Evolutionary conservation across 805 yeast species (phyloP).

Genomic region (Candida wancherniae): DNA sequence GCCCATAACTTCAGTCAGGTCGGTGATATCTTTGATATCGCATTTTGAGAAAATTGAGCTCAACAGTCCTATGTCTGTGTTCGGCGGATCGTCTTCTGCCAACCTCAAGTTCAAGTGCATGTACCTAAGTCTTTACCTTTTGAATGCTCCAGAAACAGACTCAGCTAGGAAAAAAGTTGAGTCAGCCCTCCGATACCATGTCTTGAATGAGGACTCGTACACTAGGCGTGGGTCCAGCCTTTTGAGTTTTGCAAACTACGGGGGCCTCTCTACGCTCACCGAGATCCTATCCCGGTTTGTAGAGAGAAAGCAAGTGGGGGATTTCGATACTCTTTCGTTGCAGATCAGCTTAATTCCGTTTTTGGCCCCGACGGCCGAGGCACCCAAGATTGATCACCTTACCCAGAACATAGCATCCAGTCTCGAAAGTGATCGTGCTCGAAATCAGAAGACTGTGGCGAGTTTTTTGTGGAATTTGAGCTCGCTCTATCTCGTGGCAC

Average conservation of each 20-base stretch:
- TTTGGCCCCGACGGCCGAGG: too few relatives aligned
- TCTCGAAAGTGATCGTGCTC: too few relatives aligned
- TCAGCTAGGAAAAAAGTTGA: slow-evolving; percentile 7
- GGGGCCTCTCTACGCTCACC: slow-evolving; percentile 2
- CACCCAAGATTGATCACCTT: too few relatives aligned
- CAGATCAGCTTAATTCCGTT: too few relatives aligned
- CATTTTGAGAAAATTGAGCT: slow-evolving; percentile 17
- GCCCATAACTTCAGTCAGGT: slow-evolving; percentile 13
- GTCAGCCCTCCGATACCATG: slow-evolving; percentile 9
- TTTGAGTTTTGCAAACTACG: slow-evolving; percentile 3
- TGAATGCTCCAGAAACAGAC: slow-evolving; percentile 3
- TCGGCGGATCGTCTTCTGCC: slow-evolving; percentile 1
- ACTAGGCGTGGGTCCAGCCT: too few relatives aligned
- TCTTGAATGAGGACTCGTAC: slow-evolving; percentile 4
- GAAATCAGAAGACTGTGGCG: too few relatives aligned
- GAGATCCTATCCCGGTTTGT: slow-evolving; percentile 1
- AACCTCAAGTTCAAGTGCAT: slow-evolving; percentile 5
- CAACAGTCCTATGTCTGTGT: slow-evolving; percentile 15
- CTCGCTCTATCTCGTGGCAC: too few relatives aligned
- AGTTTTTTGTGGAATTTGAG: too few relatives aligned
- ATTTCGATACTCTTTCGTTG: slow-evolving; percentile 6
- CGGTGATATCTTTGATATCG: slow-evolving; percentile 16
- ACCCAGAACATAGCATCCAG: too few relatives aligned
- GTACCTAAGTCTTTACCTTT: slow-evolving; percentile 8
- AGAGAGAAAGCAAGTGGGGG: background rate